Evolutionary conservation across 805 yeast species (phyloP).

Genomic region (Yamadazyma endophytica): DNA sequence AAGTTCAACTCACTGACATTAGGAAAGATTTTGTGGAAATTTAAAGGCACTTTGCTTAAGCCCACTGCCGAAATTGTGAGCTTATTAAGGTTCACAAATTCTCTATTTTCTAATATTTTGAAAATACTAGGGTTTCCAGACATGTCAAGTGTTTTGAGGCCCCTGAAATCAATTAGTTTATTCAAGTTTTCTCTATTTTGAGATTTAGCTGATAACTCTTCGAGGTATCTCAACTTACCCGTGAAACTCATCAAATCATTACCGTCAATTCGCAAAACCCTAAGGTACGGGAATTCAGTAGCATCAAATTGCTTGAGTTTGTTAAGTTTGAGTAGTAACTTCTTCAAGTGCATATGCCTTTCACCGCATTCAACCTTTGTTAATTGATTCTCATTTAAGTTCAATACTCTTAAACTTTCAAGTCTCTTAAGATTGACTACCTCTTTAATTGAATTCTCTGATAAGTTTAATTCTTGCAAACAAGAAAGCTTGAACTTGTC

Average conservation of each 20-base stretch:
- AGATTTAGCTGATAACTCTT: constrained; percentile 42
- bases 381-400: constrained; percentile 40
- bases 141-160: constrained; percentile 31
- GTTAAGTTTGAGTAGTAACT: constrained; percentile 36
- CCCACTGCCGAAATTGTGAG: constrained; percentile 47
- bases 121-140: constrained; percentile 31
- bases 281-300: constrained; percentile 30
- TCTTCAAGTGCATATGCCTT: constrained; percentile 29
- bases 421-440: constrained; percentile 34
- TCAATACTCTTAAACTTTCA: constrained; percentile 32
- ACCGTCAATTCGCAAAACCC: constrained; percentile 45
- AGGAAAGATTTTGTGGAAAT: constrained; percentile 40
- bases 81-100: constrained; percentile 33
- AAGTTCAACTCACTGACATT: constrained; percentile 45
- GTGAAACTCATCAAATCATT: constrained; percentile 27
- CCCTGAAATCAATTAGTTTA: constrained; percentile 15
- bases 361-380: constrained; percentile 14
- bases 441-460: constrained; percentile 35
- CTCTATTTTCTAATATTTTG: constrained; percentile 3
- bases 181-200: constrained; percentile 18
- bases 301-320: constrained; percentile 28
- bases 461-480: constrained; percentile 41
- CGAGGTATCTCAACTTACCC: constrained; percentile 28
- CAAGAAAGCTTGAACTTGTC: constrained; percentile 26
- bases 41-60: constrained; percentile 32